These are phyloP conservation scores for Castanea crenata DNA, from an alignment of 306 rosid species.

Conservation along the genomic window DNA sequence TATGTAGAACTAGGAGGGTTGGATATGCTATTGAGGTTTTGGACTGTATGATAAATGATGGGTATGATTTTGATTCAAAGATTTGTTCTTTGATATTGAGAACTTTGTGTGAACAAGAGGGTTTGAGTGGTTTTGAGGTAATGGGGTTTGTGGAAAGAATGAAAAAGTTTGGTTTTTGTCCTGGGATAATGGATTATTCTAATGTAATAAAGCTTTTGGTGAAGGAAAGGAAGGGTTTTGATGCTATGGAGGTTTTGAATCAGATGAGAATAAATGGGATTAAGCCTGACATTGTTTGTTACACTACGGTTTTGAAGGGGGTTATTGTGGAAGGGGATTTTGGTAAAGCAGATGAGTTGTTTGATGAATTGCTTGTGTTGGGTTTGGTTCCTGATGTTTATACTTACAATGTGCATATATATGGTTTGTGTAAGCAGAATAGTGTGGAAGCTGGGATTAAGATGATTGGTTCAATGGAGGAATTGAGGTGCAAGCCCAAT, in stretches of 20 bases:
- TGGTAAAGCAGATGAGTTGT: conserved; percentile 51
- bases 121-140: conserved; percentile 39
- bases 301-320: conserved; percentile 71
- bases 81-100: conserved; percentile 63
- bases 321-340: conserved; percentile 45
- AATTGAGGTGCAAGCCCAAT: conserved; percentile 66
- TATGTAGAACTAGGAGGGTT: conserved; percentile 55
- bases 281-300: conserved; percentile 72
- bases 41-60: conserved; percentile 54
- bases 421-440: conserved; percentile 69
- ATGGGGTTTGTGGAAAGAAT: conserved; percentile 55
- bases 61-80: conserved; percentile 50
- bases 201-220: conserved; percentile 55
- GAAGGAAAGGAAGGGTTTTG: conserved; percentile 48
- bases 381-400: conserved; percentile 72
- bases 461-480: conserved; percentile 58
- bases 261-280: conserved; percentile 58
- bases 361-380: conserved; percentile 72
- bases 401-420: conserved; percentile 66
- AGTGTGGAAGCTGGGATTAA: conserved; percentile 44
- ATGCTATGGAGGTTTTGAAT: conserved; percentile 51
- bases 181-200: conserved; percentile 55
- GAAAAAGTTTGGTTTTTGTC: conserved; percentile 61
- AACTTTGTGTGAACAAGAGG: conserved; percentile 44
- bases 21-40: conserved; percentile 62